Evolutionary conservation across 176 grass and related monocot genomes (phyloP), one percentile per base, ranked within the genome.

Genomic region (Otatea glauca): DNA sequence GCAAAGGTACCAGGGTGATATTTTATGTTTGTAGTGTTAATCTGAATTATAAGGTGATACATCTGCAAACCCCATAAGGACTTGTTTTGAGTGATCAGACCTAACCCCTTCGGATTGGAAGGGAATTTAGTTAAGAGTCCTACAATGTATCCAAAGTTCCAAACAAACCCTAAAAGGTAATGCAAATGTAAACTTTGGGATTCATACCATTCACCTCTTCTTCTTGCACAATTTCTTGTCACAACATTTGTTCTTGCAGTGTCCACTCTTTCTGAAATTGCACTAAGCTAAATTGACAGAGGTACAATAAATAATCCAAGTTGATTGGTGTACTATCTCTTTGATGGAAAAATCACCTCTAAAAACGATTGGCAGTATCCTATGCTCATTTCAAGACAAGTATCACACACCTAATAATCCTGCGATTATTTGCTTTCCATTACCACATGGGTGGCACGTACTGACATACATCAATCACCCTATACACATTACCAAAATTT

Each of bases 221-320:
- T 23, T 27, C 42, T 48, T 25, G 23, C 3, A 59, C 32, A 18
- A 15, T 18, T 37, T 37, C 15, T 9, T 65, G 27, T 74, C 27
- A 21, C 47, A 13, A 32, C 27, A 20, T 4, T 35, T 74, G 11
- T 5, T 73, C 13, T 81, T 43, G 23, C 37, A 43, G 34, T 20
- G 37, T 29, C 0, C 15, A 41, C 59, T 81, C 4, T 56, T 81
- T 69, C 79, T 70, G 79, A 70, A 56, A 68, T 20, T 34, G 72
- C 16, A 15, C 6, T 6, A 55, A 21, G 14, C 59, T 42, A 66
- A 84, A 35, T 55, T 56, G 58, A 27, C 21, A 32, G 34, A 9
- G 20, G 12, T 9, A 54, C 37, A 5, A 43, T 15, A 68, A 43
- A 59, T 47, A 55, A 38, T 27, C 55, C 9, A 70, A 44, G 61